A percentile compares a stretch with the other conserved stretches of the same genome.
These are phyloP conservation scores for Irpex lacteus DNA, from an alignment of 1,284 basidiomycete genomes.

Conservation along the genomic window DNA sequence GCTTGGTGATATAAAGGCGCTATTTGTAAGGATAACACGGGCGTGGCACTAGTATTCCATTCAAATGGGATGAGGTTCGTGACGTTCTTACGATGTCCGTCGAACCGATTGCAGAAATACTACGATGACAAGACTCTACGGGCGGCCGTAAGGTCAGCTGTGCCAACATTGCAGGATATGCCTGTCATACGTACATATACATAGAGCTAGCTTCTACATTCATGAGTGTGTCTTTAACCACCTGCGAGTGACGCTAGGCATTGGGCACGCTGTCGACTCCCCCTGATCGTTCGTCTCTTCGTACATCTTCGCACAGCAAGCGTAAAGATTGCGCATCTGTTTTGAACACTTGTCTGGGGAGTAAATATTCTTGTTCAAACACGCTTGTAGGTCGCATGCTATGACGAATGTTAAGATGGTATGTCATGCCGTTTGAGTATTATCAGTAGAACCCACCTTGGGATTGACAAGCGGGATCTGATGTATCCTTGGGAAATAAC, in stretches of 20 bases:
- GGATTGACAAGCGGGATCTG: slow-evolving; percentile 14
- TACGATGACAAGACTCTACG: no score
- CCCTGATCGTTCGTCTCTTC: slow-evolving; percentile 35
- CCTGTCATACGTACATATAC: not conserved
- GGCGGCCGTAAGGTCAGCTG: no score
- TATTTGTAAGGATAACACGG: no score
- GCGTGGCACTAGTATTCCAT: no score
- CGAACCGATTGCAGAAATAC: no score
- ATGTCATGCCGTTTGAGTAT: not conserved
- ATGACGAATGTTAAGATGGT: not conserved
- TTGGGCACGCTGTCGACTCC: slow-evolving; percentile 64
- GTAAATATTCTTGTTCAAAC: slow-evolving; percentile 64
- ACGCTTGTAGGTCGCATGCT: slow-evolving; percentile 65
- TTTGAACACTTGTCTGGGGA: slow-evolving; percentile 57
- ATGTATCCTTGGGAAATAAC: not conserved
- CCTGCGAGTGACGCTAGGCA: slow-evolving; percentile 46
- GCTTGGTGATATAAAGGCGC: no score
- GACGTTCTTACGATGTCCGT: no score
- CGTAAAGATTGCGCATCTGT: slow-evolving; percentile 50
- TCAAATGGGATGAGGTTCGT: no score
- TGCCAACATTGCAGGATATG: not conserved
- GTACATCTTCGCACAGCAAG: slow-evolving; percentile 60
- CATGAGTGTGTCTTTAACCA: slow-evolving; percentile 58
- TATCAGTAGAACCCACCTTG: slow-evolving; percentile 11
- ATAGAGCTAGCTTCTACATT: not conserved